These are phyloP conservation scores for Kwoniella shivajii DNA, from an alignment of 1,284 basidiomycete species.

Conservation along the genomic window DNA sequence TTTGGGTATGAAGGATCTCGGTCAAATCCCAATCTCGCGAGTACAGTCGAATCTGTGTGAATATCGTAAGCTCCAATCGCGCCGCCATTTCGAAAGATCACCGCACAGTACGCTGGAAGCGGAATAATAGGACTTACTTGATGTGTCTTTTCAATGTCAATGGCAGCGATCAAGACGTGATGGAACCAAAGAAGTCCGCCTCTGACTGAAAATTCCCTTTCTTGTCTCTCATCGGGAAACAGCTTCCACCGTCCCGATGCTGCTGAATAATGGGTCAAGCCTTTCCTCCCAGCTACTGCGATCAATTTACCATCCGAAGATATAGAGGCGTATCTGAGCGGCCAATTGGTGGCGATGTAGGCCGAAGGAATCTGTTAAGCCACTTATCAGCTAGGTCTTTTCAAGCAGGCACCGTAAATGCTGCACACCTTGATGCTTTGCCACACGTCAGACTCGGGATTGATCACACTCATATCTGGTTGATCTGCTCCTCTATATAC, in stretches of 20 bases:
- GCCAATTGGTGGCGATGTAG: slow-evolving; percentile 92
- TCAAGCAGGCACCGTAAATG: neutral
- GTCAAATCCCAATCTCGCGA: slow-evolving; percentile 92
- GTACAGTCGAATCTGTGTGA: slow-evolving; percentile 78
- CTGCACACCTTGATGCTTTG: slow-evolving; percentile 79
- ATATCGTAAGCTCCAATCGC: slow-evolving; percentile 6
- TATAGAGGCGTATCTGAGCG: slow-evolving; percentile 88
- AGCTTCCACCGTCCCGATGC: slow-evolving; percentile 94
- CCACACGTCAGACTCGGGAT: slow-evolving; percentile 98
- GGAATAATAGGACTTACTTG: slow-evolving; percentile 62
- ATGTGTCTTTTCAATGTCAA: slow-evolving; percentile 74
- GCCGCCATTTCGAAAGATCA: no score
- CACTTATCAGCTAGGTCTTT: slow-evolving; percentile 15
- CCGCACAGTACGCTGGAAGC: no score
- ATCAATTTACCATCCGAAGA: slow-evolving; percentile 89
- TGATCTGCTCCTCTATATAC: slow-evolving; percentile 98
- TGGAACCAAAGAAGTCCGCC: slow-evolving; percentile 97
- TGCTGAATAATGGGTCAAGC: slow-evolving; percentile 90
- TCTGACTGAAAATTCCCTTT: slow-evolving; percentile 82
- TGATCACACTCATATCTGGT: slow-evolving; percentile 96
- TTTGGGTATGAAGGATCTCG: slow-evolving; percentile 79
- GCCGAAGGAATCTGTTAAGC: slow-evolving; percentile 69
- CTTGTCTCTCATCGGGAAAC: slow-evolving; percentile 81
- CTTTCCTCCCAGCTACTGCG: slow-evolving; percentile 88
- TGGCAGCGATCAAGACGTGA: slow-evolving; percentile 88